Percentiles rank a stretch among this genome's conserved stretches.
Conservation (phyloP, 345 rosid genomes). For the Firmiana major region DNA sequence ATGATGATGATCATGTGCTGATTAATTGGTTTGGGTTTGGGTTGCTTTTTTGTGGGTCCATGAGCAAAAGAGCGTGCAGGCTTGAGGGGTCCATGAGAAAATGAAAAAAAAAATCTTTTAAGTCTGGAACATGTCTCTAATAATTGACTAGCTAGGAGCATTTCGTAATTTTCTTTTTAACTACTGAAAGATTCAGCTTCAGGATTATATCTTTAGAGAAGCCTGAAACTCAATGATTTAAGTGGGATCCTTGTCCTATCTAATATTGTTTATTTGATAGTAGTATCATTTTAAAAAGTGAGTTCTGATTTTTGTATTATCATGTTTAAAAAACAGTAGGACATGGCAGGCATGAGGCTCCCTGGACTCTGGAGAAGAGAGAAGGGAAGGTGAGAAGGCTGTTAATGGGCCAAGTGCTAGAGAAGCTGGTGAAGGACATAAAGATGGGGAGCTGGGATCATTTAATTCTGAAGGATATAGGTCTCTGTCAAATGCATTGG, state of each 20-base stretch:
- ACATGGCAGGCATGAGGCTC: not conserved
- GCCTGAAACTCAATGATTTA: not conserved
- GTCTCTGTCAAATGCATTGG: not conserved
- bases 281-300: not conserved
- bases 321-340: not conserved
- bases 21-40: not conserved
- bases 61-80: not conserved
- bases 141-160: not conserved
- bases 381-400: not conserved
- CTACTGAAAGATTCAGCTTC: not conserved
- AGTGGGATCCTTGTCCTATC: not conserved
- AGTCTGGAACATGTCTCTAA: not conserved
- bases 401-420: not conserved
- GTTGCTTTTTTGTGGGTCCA: not conserved
- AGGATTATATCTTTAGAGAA: not conserved
- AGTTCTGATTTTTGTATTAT: not conserved
- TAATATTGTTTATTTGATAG: too few relatives aligned
- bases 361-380: not conserved
- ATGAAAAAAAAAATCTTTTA: not conserved
- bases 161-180: too few relatives aligned
- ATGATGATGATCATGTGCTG: not conserved
- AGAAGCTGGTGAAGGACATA: not conserved
- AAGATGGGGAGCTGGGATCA: not conserved
- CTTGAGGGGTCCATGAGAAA: not conserved
- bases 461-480: not conserved